phyloP scores from a whole-genome alignment of 768 basidiomycete species.

The Mycena rosella region DNA sequence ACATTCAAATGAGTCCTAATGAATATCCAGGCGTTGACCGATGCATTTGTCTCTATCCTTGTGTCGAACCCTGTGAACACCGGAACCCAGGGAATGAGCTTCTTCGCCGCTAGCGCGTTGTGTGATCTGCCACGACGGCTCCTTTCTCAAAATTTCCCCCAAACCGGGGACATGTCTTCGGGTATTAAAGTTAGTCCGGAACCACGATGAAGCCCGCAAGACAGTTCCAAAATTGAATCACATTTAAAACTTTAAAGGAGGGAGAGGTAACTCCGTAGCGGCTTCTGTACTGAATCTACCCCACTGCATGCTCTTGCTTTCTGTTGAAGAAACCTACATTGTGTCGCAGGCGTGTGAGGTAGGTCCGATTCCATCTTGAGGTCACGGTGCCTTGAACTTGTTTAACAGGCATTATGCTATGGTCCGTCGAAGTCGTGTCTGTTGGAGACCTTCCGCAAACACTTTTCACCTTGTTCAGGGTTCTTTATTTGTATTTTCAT shows the following conservation, averaged over 20 bases:
- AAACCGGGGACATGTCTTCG: no score
- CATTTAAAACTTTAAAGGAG: background rate
- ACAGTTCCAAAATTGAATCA: no score
- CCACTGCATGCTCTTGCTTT: constrained; percentile 5
- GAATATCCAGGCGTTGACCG: background rate
- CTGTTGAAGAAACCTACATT: constrained; percentile 1
- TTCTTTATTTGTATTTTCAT: constrained; percentile 17
- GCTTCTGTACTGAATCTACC: background rate
- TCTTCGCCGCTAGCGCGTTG: background rate
- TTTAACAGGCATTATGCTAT: constrained; percentile 15
- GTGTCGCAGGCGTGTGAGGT: constrained; percentile 18
- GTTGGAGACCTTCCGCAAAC: no score
- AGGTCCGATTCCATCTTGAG: background rate
- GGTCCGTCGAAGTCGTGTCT: background rate
- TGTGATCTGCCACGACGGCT: no score
- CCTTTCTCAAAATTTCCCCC: no score
- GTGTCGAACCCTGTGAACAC: no score
- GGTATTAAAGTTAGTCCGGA: no score
- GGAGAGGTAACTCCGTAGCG: background rate
- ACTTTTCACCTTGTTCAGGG: background rate
- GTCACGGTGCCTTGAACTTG: background rate
- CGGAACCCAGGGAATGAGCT: background rate
- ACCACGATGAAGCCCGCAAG: no score
- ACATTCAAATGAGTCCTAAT: background rate
- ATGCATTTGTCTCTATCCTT: background rate